A percentile compares a stretch with the other conserved stretches of the same genome.
Evolutionary conservation across 768 basidiomycete species (phyloP).

Genomic region (Termitomyces sp.): DNA sequence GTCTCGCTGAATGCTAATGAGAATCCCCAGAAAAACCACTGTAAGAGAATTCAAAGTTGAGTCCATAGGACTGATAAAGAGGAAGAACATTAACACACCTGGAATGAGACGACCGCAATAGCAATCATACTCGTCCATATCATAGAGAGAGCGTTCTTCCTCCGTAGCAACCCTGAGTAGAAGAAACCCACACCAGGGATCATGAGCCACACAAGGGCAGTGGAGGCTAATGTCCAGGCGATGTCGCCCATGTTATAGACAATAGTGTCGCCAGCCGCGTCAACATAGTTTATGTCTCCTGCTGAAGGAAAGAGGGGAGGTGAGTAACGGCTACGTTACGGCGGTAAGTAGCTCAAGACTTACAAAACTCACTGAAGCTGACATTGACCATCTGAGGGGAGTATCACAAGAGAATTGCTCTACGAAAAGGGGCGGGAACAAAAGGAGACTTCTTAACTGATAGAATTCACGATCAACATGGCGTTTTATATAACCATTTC

Average conservation of each 20-base stretch:
- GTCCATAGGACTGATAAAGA: background rate
- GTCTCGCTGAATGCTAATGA: constrained; percentile 87
- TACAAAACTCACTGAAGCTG: constrained; percentile 25
- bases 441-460: constrained; percentile 1
- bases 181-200: constrained; percentile 84
- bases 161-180: constrained; percentile 86
- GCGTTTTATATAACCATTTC: background rate
- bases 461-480: background rate
- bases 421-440: background rate
- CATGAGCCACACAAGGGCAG: constrained; percentile 84
- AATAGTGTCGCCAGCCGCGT: constrained; percentile 25
- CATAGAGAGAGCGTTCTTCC: constrained; percentile 94
- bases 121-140: constrained; percentile 78
- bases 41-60: constrained; percentile 1
- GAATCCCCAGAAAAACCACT: constrained; percentile 99
- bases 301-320: constrained; percentile 24
- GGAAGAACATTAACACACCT: constrained; percentile 45
- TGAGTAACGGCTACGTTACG: background rate
- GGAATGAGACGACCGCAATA: constrained; percentile 79
- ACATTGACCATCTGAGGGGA: constrained; percentile 28
- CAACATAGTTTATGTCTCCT: constrained; percentile 31
- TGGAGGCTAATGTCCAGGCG: constrained; percentile 61
- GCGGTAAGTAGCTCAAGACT: constrained; percentile 4
- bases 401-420: background rate
- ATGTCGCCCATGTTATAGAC: constrained; percentile 51